Evolutionary conservation across 805 yeast species (phyloP), one percentile per base, ranked within the genome.

Genomic region (Priceomyces haplophilus): DNA sequence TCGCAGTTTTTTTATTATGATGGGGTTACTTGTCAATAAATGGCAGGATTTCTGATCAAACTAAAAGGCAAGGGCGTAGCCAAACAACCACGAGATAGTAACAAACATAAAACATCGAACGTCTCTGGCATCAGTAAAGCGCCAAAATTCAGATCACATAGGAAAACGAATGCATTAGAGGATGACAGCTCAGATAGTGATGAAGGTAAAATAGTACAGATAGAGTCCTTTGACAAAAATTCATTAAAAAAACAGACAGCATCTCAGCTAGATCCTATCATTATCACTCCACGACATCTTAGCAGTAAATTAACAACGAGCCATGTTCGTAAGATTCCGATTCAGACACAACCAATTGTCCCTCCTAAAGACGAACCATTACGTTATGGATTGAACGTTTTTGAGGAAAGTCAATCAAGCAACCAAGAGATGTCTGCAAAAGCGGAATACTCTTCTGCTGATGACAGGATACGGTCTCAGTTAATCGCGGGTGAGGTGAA

Each of bases 201-300:
- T 17, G 62, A 55, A 13, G 55, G 46, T 7, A 21, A 21, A 4
- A 45, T 41, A 19, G 43, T 43, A 1, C 18, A 41, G 10, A 61
- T 61, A 3, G 65, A 61, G 19, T 37, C 55, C 1, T 62, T 59
- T 47, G 65, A 61, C 31, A 36, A 34, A 29, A 39, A 38, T 27
- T 27, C 31, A 12, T 5, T 15, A 5, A n/a, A 27, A 27, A 15
- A n/a, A 6, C 5, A 37, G 20, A 16, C 12, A 1, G 41, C 45
- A 7, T 16, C 42, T 13, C 13, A 33, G 1, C 45, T 37, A 34
- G 15, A 23, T 21, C 56, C 48, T 7, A 42, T 54, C 18, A 50
- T 55, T 6, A 62, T 62, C 23, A 50, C 41, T 18, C 64, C 60
- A 2, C 41, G 25, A 1, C 20, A 31, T 4, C 47, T 57, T 13